Percentiles rank a stretch among this genome's conserved stretches.
Conservation (phyloP, 208 protist genomes). For the Sergeia podlipaevii region DNA sequence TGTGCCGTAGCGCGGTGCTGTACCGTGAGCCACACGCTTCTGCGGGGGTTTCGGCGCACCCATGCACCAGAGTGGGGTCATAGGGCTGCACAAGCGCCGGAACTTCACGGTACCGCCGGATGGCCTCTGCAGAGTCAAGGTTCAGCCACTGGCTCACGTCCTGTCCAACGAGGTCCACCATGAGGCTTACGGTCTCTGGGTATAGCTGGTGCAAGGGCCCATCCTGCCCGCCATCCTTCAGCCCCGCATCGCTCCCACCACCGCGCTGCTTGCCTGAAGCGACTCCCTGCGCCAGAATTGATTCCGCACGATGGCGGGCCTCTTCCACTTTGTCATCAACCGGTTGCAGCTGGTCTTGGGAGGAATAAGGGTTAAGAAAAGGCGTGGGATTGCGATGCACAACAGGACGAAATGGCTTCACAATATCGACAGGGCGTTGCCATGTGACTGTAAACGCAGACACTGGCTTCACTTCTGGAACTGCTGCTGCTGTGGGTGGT, state of each 20-base stretch:
- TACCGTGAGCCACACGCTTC: slow-evolving; percentile 71
- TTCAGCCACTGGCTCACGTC: slow-evolving; percentile 27
- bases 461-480: too few relatives aligned
- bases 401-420: slow-evolving; percentile 85
- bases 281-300: background rate
- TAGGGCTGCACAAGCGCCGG: slow-evolving; percentile 77
- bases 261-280: background rate
- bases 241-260: background rate
- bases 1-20: slow-evolving; percentile 78
- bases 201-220: slow-evolving; percentile 53
- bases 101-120: slow-evolving; percentile 56
- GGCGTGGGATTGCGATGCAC: slow-evolving; percentile 85
- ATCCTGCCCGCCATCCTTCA: slow-evolving; percentile 14
- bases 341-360: slow-evolving; percentile 14
- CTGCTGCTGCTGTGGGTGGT: too few relatives aligned
- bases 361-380: slow-evolving; percentile 74
- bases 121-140: slow-evolving; percentile 22
- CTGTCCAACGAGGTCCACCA: slow-evolving; percentile 48
- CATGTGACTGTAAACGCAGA: slow-evolving; percentile 41
- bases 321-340: slow-evolving; percentile 38
- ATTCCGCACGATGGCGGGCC: slow-evolving; percentile 12
- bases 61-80: slow-evolving; percentile 46
- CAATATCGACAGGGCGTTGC: slow-evolving; percentile 62
- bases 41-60: slow-evolving; percentile 60
- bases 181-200: slow-evolving; percentile 66